A percentile compares a stretch with the other conserved stretches of the same genome.
Evolutionary conservation across 1,139 yeast genomes (phyloP).

Genomic region (Yamadazyma dendronema): DNA sequence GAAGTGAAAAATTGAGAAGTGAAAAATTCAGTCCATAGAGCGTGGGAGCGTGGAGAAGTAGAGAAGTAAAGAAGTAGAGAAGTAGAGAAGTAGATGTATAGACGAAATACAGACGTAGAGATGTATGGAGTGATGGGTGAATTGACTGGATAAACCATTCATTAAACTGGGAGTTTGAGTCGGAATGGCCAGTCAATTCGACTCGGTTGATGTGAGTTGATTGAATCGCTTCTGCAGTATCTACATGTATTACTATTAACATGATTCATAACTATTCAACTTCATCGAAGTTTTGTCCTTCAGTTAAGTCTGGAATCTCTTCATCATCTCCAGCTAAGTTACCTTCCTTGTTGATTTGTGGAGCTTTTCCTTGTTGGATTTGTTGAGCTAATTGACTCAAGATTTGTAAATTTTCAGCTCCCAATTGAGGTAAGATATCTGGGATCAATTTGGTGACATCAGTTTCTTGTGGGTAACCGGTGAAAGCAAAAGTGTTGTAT

Average conservation of each 20-base stretch:
- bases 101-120: too few relatives aligned
- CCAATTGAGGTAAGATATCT: constrained; percentile 92
- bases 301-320: constrained; percentile 92
- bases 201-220: too few relatives aligned
- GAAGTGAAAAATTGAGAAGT: too few relatives aligned
- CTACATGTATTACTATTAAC: background rate
- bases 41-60: too few relatives aligned
- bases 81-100: background rate
- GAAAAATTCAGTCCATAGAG: too few relatives aligned
- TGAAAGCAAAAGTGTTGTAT: constrained; percentile 90
- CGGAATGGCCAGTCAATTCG: too few relatives aligned
- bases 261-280: constrained; percentile 50
- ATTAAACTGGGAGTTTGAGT: too few relatives aligned
- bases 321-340: constrained; percentile 58
- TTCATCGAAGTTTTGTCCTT: constrained; percentile 91
- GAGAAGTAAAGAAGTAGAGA: background rate
- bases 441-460: constrained; percentile 91
- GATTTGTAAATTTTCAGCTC: constrained; percentile 92
- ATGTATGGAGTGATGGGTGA: too few relatives aligned
- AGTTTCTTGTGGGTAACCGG: constrained; percentile 95
- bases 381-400: constrained; percentile 89
- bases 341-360: constrained; percentile 42
- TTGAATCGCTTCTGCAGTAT: background rate
- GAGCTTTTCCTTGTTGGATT: constrained; percentile 63
- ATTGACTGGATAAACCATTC: too few relatives aligned